These are phyloP conservation scores for Dipteronia dyeriana DNA, from an alignment of 345 rosid genomes.

Conservation along the genomic window DNA sequence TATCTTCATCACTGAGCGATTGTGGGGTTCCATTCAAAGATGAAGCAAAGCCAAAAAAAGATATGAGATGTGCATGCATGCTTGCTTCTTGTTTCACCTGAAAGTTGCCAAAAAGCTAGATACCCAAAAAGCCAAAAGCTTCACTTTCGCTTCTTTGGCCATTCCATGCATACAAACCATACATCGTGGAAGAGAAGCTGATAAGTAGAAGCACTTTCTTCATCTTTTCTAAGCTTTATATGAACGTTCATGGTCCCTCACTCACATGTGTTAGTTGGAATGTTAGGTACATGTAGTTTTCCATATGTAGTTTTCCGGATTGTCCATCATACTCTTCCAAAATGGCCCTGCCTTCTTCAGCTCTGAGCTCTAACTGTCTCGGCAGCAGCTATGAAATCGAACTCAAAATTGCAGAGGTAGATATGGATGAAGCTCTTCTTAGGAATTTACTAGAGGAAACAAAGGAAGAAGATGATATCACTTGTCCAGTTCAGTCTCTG, in stretches of 20 bases:
- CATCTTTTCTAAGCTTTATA: slow-evolving; percentile 1
- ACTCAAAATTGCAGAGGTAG: slow-evolving; percentile 10
- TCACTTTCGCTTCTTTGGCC: neutral
- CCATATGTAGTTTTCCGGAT: neutral
- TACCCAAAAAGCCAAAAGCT: neutral
- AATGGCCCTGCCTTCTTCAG: neutral
- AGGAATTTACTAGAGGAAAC: slow-evolving; percentile 26
- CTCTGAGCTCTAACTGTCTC: neutral
- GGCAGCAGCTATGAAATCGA: neutral
- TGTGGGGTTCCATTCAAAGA: neutral
- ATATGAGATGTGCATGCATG: neutral
- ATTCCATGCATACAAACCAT: neutral
- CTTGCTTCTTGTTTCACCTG: slow-evolving; percentile 3
- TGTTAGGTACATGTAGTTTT: slow-evolving; percentile 17
- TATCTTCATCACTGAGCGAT: neutral
- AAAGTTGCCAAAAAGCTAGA: neutral
- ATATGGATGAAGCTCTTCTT: slow-evolving; percentile 23
- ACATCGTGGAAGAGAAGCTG: neutral
- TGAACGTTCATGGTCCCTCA: slow-evolving; percentile 19
- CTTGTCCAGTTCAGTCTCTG: neutral
- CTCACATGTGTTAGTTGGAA: slow-evolving; percentile 4
- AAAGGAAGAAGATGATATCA: slow-evolving; percentile 9
- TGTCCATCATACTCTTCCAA: neutral
- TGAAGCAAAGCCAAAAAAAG: neutral
- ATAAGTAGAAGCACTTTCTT: slow-evolving; percentile 1